Percentiles rank a stretch among this genome's conserved stretches.
These are phyloP conservation scores for Malus asiatica DNA, from an alignment of 306 rosid species.

Conservation along the genomic window DNA sequence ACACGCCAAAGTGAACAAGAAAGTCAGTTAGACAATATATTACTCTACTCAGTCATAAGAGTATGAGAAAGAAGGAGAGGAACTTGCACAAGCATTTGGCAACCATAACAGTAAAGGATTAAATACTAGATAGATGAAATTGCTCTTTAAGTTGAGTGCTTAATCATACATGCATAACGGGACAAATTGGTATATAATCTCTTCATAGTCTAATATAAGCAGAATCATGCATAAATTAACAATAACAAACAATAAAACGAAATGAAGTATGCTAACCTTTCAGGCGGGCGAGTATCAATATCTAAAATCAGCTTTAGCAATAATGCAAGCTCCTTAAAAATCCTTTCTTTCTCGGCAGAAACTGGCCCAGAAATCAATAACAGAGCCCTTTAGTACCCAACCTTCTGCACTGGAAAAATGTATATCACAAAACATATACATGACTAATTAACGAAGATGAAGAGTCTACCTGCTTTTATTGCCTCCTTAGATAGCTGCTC, in stretches of 20 bases:
- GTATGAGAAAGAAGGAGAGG: background rate
- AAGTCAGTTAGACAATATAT: background rate
- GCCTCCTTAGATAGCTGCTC: conserved; percentile 75
- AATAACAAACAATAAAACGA: background rate
- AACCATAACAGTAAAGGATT: background rate
- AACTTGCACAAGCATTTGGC: background rate
- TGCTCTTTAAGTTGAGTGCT: background rate
- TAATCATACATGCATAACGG: background rate
- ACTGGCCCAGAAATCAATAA: conserved; percentile 41
- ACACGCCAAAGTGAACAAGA: background rate
- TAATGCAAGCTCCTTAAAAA: conserved; percentile 81
- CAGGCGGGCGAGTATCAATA: conserved; percentile 57
- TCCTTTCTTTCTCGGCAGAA: conserved; percentile 76
- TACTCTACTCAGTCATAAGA: background rate
- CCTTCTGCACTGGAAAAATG: conserved; percentile 16
- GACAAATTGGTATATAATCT: background rate
- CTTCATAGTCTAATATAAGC: background rate
- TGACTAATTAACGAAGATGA: conserved; percentile 12
- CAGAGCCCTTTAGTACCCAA: conserved; percentile 23
- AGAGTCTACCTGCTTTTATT: conserved; percentile 58
- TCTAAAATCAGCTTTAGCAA: conserved; percentile 74
- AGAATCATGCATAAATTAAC: background rate
- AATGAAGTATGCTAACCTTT: conserved; percentile 47
- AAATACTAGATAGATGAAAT: background rate
- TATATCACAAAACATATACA: conserved; percentile 13